phyloP scores from a whole-genome alignment of 495 filamentous ascomycete genomes.

The Lepidopterella palustris region DNA sequence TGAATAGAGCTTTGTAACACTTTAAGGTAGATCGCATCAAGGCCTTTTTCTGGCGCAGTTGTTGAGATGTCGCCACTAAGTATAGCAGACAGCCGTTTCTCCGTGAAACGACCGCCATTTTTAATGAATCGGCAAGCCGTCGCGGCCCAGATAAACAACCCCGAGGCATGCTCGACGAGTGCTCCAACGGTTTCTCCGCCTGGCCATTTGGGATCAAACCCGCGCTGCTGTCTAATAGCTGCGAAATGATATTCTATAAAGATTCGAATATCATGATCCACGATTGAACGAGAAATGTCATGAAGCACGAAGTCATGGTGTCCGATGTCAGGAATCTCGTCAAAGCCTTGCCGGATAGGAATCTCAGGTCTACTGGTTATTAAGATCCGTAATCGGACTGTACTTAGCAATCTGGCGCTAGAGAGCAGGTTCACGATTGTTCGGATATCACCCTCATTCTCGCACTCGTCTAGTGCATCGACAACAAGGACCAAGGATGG shows the following conservation, averaged over 20 bases:
- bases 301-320: conserved; percentile 31
- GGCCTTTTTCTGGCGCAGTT: not conserved
- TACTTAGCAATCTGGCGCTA: conserved; percentile 11
- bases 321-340: not conserved
- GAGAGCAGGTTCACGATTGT: conserved; percentile 29
- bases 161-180: conserved; percentile 35
- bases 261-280: conserved; percentile 34
- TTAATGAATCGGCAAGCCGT: conserved; percentile 21
- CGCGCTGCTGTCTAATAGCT: not conserved
- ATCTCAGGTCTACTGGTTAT: conserved; percentile 36
- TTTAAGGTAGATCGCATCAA: conserved; percentile 21
- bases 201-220: conserved; percentile 37
- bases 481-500: conserved; percentile 25
- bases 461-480: conserved; percentile 37
- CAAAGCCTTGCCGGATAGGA: conserved; percentile 25
- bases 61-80: not conserved
- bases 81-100: not conserved
- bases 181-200: conserved; percentile 24
- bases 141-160: conserved; percentile 26
- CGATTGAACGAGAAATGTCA: conserved; percentile 25
- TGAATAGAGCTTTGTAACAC: conserved; percentile 9
- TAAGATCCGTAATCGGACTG: conserved; percentile 28
- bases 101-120: not conserved
- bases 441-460: conserved; percentile 19
- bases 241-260: conserved; percentile 25